A percentile compares a stretch with the other conserved stretches of the same genome.
phyloP scores from a whole-genome alignment of 345 rosid species.

The Eutrema heterophyllum region DNA sequence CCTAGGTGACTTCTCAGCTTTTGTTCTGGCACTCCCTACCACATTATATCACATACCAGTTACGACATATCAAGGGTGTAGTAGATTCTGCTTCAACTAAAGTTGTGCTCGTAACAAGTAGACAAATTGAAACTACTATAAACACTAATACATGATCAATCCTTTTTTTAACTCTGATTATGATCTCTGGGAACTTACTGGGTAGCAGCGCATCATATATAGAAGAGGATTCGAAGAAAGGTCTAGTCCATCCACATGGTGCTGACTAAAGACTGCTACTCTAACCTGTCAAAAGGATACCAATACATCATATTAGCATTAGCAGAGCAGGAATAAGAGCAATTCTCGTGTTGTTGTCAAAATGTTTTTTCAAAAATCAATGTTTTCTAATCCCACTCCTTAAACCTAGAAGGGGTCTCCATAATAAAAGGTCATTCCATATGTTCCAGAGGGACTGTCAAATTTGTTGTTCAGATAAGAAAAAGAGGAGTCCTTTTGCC shows the following conservation, averaged over 20 bases:
- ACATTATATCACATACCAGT: constrained; percentile 9
- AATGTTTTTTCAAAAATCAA: not conserved
- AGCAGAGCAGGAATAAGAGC: not conserved
- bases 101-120: not conserved
- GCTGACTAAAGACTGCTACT: constrained; percentile 97
- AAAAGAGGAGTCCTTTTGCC: constrained; percentile 2
- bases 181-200: constrained; percentile 50
- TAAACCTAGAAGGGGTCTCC: not conserved
- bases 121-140: not conserved
- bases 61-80: not conserved
- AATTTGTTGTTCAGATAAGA: not conserved
- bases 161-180: not conserved
- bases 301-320: constrained; percentile 11
- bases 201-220: constrained; percentile 98
- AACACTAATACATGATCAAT: not conserved
- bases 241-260: constrained; percentile 98
- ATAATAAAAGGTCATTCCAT: not conserved
- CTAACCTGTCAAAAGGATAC: constrained; percentile 62
- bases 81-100: not conserved
- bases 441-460: not conserved
- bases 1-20: constrained; percentile 92
- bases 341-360: not conserved
- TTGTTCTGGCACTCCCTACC: constrained; percentile 94
- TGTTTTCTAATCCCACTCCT: not conserved
- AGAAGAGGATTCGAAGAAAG: constrained; percentile 91